Conservation (phyloP, 2,329 filamentous ascomycete genomes). For the Exophiala aquamarina region DNA sequence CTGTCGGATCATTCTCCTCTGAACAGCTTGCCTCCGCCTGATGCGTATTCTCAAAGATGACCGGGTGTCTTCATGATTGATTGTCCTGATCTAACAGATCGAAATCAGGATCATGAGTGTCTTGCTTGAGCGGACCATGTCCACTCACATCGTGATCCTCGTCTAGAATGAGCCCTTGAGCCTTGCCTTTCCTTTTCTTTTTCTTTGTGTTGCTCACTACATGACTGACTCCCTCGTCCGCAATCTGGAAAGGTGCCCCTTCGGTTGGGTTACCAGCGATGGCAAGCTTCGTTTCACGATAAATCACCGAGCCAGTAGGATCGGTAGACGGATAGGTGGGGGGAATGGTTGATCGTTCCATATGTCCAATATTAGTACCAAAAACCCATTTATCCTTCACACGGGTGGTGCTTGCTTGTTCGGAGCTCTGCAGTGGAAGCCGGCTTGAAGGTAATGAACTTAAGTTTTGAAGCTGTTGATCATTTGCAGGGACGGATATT, state of each 20-base stretch:
- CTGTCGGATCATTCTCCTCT: no score
- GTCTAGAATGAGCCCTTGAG: constrained; percentile 5
- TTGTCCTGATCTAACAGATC: no score
- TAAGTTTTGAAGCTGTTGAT: constrained; percentile 30
- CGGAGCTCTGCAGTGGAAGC: neutral
- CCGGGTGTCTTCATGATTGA: no score
- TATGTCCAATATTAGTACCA: constrained; percentile 47
- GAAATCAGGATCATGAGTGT: no score
- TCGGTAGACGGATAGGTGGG: neutral
- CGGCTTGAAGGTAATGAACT: constrained; percentile 31
- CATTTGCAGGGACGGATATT: constrained; percentile 66
- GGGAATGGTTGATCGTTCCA: constrained; percentile 19
- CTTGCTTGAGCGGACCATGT: no score
- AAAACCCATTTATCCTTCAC: constrained; percentile 51
- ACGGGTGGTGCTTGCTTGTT: constrained; percentile 13
- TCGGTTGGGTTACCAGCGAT: constrained; percentile 34
- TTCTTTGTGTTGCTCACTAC: constrained; percentile 74
- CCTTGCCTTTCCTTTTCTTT: constrained; percentile 43
- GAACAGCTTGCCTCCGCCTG: no score
- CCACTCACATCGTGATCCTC: constrained; percentile 1
- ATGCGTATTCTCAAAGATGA: no score
- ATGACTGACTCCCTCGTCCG: constrained; percentile 15
- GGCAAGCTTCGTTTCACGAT: constrained; percentile 21
- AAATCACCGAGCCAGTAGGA: constrained; percentile 18
- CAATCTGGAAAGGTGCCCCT: constrained; percentile 60